Conservation (phyloP, 257 asterid species). For the Solanum tarapatanum region DNA sequence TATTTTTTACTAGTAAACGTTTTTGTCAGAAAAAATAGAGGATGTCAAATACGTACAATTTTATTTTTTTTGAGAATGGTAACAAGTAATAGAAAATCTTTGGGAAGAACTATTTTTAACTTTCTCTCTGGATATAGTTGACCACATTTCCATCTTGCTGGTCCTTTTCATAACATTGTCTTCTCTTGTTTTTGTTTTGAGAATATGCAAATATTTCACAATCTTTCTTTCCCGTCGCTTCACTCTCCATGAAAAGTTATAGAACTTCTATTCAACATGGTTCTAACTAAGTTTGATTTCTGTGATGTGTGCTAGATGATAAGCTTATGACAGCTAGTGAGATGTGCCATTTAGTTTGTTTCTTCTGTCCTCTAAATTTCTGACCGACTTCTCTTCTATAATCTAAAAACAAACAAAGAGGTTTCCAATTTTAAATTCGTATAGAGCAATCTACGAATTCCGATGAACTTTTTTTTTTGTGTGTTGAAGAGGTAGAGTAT, state of each 20-base stretch:
- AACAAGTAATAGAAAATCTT: background rate
- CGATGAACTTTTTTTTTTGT: background rate
- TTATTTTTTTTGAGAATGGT: background rate
- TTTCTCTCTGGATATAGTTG: background rate
- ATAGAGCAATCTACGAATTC: background rate
- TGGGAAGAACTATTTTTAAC: background rate
- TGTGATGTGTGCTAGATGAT: background rate
- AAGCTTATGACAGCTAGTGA: background rate
- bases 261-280: background rate
- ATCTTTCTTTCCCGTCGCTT: background rate
- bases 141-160: background rate
- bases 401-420: background rate
- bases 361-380: background rate
- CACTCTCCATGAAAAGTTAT: background rate
- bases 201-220: background rate
- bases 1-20: background rate
- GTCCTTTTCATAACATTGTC: background rate
- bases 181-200: background rate
- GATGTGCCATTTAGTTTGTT: background rate
- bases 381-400: background rate
- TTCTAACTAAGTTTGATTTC: background rate
- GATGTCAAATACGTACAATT: background rate
- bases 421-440: background rate
- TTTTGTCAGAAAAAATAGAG: background rate
- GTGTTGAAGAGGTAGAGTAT: background rate